Evolutionary conservation across 176 grass and related monocot species (phyloP).

Genomic region (Paspalum vaginatum): DNA sequence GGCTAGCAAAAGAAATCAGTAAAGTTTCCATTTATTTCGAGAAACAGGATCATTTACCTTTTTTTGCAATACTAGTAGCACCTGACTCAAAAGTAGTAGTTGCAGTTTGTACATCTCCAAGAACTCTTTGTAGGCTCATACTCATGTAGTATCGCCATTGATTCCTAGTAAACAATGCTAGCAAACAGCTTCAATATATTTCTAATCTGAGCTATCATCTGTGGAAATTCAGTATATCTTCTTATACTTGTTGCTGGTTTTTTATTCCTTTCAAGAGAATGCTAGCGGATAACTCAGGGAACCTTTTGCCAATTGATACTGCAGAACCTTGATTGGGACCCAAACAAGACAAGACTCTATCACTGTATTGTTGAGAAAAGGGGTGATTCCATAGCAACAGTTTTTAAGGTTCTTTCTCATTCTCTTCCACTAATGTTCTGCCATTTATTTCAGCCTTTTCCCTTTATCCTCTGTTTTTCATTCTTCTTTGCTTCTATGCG

Average conservation of each 20-base stretch:
- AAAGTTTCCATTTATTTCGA: background rate
- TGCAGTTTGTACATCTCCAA: background rate
- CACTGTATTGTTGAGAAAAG: slow-evolving; percentile 67
- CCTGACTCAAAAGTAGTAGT: background rate
- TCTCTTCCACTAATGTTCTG: background rate
- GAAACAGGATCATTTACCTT: background rate
- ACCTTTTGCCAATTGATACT: slow-evolving; percentile 24
- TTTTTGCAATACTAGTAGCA: background rate
- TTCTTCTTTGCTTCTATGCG: background rate
- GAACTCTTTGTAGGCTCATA: background rate
- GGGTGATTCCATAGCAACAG: slow-evolving; percentile 5
- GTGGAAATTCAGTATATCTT: background rate
- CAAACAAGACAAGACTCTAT: slow-evolving; percentile 52
- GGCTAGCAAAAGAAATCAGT: background rate
- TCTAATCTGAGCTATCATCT: background rate
- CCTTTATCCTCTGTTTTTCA: background rate
- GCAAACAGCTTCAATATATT: background rate
- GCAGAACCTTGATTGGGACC: slow-evolving; percentile 69
- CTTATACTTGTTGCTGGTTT: background rate
- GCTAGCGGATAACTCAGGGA: slow-evolving; percentile 6
- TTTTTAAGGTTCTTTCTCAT: slow-evolving; percentile 57
- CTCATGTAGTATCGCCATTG: background rate
- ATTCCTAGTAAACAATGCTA: background rate
- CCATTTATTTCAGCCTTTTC: background rate
- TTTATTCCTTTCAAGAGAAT: background rate